These are phyloP conservation scores for Trichoderma sp. DNA, from an alignment of 2,329 filamentous ascomycete genomes.

Conservation along the genomic window DNA sequence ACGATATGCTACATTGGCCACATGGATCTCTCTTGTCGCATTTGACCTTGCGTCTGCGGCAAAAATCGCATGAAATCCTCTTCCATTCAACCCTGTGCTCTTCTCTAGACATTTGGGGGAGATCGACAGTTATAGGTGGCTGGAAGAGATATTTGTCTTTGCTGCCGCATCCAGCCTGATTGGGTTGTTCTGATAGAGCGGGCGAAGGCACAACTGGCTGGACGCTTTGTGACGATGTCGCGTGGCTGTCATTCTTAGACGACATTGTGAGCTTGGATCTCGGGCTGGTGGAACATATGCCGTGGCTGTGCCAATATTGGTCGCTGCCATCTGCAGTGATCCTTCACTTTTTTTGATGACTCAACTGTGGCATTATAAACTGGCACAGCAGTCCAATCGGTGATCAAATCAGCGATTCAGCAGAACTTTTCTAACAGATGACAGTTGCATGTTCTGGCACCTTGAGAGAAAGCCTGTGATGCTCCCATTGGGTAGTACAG, in stretches of 20 bases:
- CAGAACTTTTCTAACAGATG: neutral
- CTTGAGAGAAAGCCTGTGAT: neutral
- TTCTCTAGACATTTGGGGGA: neutral
- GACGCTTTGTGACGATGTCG: neutral
- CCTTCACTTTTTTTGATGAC: neutral
- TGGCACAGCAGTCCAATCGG: neutral
- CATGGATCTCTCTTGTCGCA: constrained; percentile 1
- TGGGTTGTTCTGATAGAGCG: neutral
- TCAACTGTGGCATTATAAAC: neutral
- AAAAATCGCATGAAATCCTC: neutral
- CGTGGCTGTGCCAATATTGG: neutral
- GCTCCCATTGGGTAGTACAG: no score
- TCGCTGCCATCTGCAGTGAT: neutral
- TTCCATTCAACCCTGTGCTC: neutral
- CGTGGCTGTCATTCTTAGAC: neutral
- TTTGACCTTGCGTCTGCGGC: neutral
- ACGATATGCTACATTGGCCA: constrained; percentile 1
- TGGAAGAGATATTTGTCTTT: neutral
- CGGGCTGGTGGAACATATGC: neutral
- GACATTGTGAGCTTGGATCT: neutral
- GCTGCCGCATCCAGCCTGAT: neutral
- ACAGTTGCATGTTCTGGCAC: neutral
- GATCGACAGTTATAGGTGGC: neutral
- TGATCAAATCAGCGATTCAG: neutral
- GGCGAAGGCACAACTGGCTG: neutral